Evolutionary conservation across 495 filamentous ascomycete genomes (phyloP), one percentile per base, ranked within the genome.

Genomic region (Neurospora hispaniola): DNA sequence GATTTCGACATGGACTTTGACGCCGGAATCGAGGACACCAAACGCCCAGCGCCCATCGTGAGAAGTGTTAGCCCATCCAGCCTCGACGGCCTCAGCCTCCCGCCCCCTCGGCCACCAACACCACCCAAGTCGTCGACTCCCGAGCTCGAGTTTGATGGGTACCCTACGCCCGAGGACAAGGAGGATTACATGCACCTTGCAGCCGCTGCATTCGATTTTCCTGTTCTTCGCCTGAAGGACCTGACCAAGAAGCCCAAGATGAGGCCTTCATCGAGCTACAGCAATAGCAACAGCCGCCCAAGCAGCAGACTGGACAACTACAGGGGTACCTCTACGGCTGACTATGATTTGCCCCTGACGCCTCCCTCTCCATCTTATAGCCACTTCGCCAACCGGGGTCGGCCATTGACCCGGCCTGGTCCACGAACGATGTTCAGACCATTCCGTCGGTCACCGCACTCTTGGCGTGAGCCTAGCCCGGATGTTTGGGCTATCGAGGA

Each of bases 401-500:
- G 75, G 12, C 69, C 73, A 6, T 20, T 59, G 27, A 70, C 71
- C 16, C 16, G 71, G 0, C 39, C 54, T 3, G 12, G 42, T 14
- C 43, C 70, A 40, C 40, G 75, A 4, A 71, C 6, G 12, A 66
- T 66, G 54, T 35, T 27, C 69, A 75, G 76, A 44, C 73, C 80
- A 27, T 73, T 77, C 35, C 80, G 81, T 5, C 80, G 79, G 35
- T 78, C 79, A 10, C 78, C 76, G 4, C 84, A 84, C 69, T 82
- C 81, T 35, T 86, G 85, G 85, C 81, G 85, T 71, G 83, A 85
- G 73, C 85, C 85, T 23, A 86, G 85, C 71, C 85, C 85, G 18
- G 85, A 86, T 70, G 84, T 86, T 2, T 86, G 83, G 80, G 80
- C 80, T 46, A 86, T 86, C 71, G 84, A 86, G 72, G 85, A 86